Evolutionary conservation across 108 stramenopile genomes (phyloP), one percentile per base, ranked within the genome.

Genomic region (Conticribra weissflogii): DNA sequence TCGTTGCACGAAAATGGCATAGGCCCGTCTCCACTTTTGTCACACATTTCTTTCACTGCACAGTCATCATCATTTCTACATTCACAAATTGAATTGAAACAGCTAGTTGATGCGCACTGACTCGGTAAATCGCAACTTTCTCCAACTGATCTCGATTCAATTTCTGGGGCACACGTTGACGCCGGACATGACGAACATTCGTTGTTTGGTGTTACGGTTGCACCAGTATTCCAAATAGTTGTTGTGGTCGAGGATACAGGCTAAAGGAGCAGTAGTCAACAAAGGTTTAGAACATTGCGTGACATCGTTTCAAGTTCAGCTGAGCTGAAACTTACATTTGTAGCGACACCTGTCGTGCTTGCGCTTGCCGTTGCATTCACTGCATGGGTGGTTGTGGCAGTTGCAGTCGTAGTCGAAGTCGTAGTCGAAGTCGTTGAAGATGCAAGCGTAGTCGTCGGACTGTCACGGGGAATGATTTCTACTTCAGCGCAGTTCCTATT

Each of bases 401-500:
- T 31, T 16, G 24, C 16, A 22, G 59, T 9, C 16, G 60, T n/a
- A 0, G 36, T 44, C 23, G 8, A 25, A 15, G 36, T 44, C 36
- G 59, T 41, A 1, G 34, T n/a, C n/a, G n/a, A n/a, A n/a, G n/a
- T n/a, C 25, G 59, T 9, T 7, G 60, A 3, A 0, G 36, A 22
- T 19, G 8, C 17, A 15, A 21, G 19, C 36, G 59, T 41, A 1
- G 34, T n/a, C 2, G 63, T 2, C 17, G 63, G 49, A 23, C 22
- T 14, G 21, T 24, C 3, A 23, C n/a, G 1, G 21, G 18, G 54
- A 2, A 59, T 1, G 3, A 73, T 73, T 65, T 55, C 55, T 23
- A 63, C 62, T 65, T 73, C 72, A 9, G 63, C 72, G 33, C 72
- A 73, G 46, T 73, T 73, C 72, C 63, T 65, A 30, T 41, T 23